These are phyloP conservation scores for Fraxinus anomala DNA, from an alignment of 257 asterid genomes.

Conservation along the genomic window DNA sequence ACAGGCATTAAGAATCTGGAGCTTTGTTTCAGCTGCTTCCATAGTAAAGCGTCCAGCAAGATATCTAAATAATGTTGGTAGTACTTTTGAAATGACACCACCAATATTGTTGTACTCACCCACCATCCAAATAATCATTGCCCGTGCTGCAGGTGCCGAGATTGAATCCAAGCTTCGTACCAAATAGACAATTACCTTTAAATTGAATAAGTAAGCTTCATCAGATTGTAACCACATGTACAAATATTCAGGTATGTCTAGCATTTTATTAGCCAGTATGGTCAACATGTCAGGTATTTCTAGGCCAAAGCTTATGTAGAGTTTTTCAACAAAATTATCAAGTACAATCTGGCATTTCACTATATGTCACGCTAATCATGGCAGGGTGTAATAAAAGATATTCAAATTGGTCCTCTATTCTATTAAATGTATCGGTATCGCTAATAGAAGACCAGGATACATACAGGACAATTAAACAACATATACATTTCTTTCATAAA, in stretches of 20 bases:
- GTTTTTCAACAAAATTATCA: not conserved
- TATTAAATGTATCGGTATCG: not conserved
- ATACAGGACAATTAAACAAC: not conserved
- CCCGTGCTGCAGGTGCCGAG: slow-evolving; percentile 81
- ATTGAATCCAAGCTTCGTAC: slow-evolving; percentile 76
- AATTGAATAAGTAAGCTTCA: slow-evolving; percentile 30
- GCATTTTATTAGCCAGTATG: not conserved
- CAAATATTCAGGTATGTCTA: not conserved
- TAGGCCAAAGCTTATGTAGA: not conserved
- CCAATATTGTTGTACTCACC: slow-evolving; percentile 80
- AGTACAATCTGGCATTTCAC: not conserved
- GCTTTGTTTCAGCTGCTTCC: slow-evolving; percentile 51
- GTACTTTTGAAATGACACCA: slow-evolving; percentile 57
- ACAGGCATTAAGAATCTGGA: slow-evolving; percentile 52
- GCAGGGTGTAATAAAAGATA: not conserved
- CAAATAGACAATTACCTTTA: slow-evolving; percentile 83
- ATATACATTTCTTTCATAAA: not conserved
- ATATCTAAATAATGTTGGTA: slow-evolving; percentile 54
- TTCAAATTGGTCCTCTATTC: not conserved
- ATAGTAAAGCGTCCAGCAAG: slow-evolving; percentile 43
- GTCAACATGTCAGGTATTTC: not conserved
- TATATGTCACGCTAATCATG: not conserved
- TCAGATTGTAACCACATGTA: slow-evolving; percentile 5
- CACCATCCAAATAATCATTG: slow-evolving; percentile 92
- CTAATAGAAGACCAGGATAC: not conserved